Conservation (phyloP, 768 basidiomycete species). For the Fistulinella prunicolor region DNA sequence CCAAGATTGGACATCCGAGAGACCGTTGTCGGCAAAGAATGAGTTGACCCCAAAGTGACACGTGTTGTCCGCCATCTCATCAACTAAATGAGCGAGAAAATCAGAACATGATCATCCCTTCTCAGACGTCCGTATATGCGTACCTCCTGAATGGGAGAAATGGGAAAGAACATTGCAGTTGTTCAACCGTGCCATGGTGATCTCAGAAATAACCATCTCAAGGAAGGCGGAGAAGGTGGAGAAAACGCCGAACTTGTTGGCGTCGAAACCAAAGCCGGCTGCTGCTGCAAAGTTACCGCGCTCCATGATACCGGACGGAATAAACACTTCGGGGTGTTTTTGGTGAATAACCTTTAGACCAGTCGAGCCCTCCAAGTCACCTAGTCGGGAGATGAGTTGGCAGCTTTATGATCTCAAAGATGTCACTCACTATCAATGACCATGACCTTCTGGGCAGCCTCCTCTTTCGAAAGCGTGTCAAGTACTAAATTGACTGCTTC, state of each 20-base stretch:
- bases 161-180: conserved; percentile 84
- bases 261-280: conserved; percentile 82
- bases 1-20: conserved; percentile 72
- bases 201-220: conserved; percentile 86
- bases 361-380: conserved; percentile 86
- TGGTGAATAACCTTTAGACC: conserved; percentile 86
- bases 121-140: conserved; percentile 24
- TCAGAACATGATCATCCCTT: background rate
- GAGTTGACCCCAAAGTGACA: conserved; percentile 78
- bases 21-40: conserved; percentile 86
- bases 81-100: conserved; percentile 39
- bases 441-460: conserved; percentile 76
- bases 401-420: background rate
- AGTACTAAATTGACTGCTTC: conserved; percentile 80
- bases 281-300: conserved; percentile 81
- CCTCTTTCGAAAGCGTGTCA: conserved; percentile 71
- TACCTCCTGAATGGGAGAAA: conserved; percentile 86
- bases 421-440: conserved; percentile 71
- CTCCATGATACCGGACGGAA: conserved; percentile 86
- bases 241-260: conserved; percentile 82
- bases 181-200: conserved; percentile 92
- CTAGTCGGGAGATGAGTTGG: conserved; percentile 32
- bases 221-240: conserved; percentile 91
- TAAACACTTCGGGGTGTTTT: conserved; percentile 85
- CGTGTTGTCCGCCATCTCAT: conserved; percentile 65